Conservation (phyloP, 768 basidiomycete genomes). For the Boletales sp. region DNA sequence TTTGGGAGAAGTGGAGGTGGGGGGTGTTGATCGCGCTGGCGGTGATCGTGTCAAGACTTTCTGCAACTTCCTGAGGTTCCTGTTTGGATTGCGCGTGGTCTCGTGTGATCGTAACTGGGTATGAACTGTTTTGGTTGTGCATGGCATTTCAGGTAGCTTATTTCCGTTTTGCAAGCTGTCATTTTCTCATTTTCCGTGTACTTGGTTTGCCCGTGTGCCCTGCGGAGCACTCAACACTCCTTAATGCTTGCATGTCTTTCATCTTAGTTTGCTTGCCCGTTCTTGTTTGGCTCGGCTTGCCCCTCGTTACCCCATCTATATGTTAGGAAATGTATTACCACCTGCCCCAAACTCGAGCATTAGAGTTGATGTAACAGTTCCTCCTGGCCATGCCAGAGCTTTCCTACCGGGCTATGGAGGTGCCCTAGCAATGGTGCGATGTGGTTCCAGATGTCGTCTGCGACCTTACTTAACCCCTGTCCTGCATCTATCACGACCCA, state of each 20-base stretch:
- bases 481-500: constrained; percentile 67
- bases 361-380: constrained; percentile 1
- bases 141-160: constrained; percentile 15
- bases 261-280: constrained; percentile 4
- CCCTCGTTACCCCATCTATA: constrained; percentile 23
- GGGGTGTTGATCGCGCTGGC: constrained; percentile 75
- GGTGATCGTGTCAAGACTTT: constrained; percentile 72
- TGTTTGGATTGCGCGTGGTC: neutral
- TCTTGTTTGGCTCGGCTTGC: constrained; percentile 7
- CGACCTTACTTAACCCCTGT: constrained; percentile 44
- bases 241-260: constrained; percentile 8
- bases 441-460: constrained; percentile 51
- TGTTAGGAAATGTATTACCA: constrained; percentile 26
- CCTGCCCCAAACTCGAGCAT: constrained; percentile 1
- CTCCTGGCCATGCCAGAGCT: constrained; percentile 43
- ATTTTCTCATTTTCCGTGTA: constrained; percentile 8
- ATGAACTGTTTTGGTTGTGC: constrained; percentile 19
- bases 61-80: constrained; percentile 40
- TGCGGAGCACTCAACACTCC: constrained; percentile 9
- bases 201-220: constrained; percentile 9
- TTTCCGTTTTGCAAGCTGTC: constrained; percentile 9
- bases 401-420: constrained; percentile 39
- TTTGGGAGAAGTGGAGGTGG: constrained; percentile 87
- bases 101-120: constrained; percentile 7
- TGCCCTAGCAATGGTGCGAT: constrained; percentile 42